A percentile compares a stretch with the other conserved stretches of the same genome.
These are phyloP conservation scores for Hansenula anomala DNA, from an alignment of 1,139 yeast genomes.

Conservation along the genomic window DNA sequence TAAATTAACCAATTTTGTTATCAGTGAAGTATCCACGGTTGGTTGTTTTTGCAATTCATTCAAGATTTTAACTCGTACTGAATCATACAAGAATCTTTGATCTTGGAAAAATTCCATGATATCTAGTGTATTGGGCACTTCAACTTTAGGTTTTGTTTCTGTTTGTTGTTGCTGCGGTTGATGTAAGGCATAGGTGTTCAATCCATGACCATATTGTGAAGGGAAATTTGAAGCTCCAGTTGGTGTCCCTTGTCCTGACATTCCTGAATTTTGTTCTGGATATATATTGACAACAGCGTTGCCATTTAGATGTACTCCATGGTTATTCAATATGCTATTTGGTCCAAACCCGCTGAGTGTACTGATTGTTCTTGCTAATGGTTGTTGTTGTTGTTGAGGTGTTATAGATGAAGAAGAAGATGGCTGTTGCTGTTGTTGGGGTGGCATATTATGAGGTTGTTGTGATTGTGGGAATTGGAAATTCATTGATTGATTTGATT, in stretches of 20 bases:
- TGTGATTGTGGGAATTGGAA: constrained; percentile 1
- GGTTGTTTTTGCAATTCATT: constrained; percentile 12
- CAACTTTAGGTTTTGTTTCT: too few relatives aligned
- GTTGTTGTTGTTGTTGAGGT: background rate
- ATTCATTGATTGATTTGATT: constrained; percentile 2
- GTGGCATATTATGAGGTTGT: constrained; percentile 1
- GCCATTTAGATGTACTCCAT: constrained; percentile 1
- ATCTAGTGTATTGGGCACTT: background rate
- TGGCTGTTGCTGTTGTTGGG: background rate
- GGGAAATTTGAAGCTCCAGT: background rate
- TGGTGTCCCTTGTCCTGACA: too few relatives aligned
- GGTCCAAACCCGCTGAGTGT: background rate
- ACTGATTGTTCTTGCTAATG: background rate
- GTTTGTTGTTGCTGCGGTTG: background rate
- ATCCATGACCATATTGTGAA: background rate
- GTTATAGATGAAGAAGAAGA: background rate
- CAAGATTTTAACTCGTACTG: constrained; percentile 10
- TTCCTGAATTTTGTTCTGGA: too few relatives aligned
- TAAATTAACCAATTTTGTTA: constrained; percentile 13
- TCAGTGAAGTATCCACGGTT: background rate
- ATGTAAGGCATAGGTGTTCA: background rate
- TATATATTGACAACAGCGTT: constrained; percentile 3
- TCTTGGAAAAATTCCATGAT: constrained; percentile 11
- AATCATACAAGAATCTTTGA: constrained; percentile 16
- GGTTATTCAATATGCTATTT: constrained; percentile 1